Conservation (phyloP, 208 protist genomes). For the Trypanosoma vivax region DNA sequence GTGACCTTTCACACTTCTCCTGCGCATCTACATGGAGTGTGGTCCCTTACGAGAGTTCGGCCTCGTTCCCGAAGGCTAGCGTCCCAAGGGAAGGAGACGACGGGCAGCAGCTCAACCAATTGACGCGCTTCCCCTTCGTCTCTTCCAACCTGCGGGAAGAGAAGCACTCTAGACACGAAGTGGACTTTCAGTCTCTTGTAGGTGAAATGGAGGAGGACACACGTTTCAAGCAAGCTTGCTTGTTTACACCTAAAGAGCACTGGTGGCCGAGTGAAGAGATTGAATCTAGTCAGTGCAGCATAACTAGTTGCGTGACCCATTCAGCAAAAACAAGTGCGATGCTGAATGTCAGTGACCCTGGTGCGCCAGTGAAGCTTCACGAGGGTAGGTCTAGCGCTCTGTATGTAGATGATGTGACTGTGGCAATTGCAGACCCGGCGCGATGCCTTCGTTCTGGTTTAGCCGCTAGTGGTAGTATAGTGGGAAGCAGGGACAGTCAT, state of each 20-base stretch:
- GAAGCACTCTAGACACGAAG: background rate
- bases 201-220: conserved; percentile 6
- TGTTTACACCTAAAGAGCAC: background rate
- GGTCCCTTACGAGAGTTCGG: too few relatives aligned
- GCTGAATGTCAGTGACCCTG: conserved; percentile 8
- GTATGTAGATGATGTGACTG: conserved; percentile 8
- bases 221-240: background rate
- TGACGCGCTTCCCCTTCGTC: too few relatives aligned
- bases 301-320: conserved; percentile 1
- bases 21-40: too few relatives aligned
- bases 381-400: background rate
- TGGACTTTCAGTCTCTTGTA: background rate
- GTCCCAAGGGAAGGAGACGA: too few relatives aligned
- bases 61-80: too few relatives aligned
- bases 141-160: conserved; percentile 1
- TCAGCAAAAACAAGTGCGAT: background rate
- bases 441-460: background rate
- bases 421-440: background rate
- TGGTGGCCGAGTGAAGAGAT: conserved; percentile 3
- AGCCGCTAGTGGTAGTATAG: background rate
- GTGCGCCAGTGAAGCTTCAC: conserved; percentile 13
- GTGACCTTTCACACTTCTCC: background rate
- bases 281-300: conserved; percentile 14
- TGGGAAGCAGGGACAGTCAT: conserved; percentile 1
- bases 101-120: too few relatives aligned